A percentile compares a stretch with the other conserved stretches of the same genome.
Conservation (phyloP, 257 asterid species). For the Cordia subcordata region DNA sequence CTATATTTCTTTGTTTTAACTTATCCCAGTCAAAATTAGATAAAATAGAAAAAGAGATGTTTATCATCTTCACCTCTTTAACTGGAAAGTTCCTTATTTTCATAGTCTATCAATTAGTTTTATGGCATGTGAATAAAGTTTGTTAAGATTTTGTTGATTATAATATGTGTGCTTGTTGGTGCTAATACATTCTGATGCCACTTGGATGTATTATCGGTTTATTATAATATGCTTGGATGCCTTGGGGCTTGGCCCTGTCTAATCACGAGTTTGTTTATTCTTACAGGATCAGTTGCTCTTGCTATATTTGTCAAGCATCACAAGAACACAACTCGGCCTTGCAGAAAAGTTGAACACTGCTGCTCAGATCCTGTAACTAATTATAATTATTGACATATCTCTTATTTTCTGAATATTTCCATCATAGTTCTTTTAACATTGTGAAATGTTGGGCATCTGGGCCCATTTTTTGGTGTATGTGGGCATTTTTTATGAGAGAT, state of each 20-base stretch:
- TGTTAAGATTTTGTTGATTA: no score
- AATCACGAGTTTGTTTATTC: background rate
- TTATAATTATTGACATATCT: no score
- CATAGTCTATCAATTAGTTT: no score
- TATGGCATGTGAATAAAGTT: no score
- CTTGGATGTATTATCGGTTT: background rate
- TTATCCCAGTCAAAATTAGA: no score
- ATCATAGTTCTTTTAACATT: background rate
- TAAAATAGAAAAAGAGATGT: no score
- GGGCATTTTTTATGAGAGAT: constrained; percentile 7
- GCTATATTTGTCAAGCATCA: constrained; percentile 86
- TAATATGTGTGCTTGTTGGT: no score
- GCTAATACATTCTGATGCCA: no score
- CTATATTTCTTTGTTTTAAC: no score
- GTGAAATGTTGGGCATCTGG: background rate
- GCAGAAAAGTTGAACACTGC: constrained; percentile 93
- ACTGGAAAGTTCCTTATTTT: no score
- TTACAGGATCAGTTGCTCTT: constrained; percentile 78
- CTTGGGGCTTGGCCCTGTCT: background rate
- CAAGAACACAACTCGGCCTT: constrained; percentile 90
- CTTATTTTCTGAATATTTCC: background rate
- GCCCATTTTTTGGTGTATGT: background rate
- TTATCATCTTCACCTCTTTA: no score
- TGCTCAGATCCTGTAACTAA: constrained; percentile 69
- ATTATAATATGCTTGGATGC: background rate